Base-by-base conservation (phyloP, 345 rosid genomes). In the Triadica sebifera region DNA sequence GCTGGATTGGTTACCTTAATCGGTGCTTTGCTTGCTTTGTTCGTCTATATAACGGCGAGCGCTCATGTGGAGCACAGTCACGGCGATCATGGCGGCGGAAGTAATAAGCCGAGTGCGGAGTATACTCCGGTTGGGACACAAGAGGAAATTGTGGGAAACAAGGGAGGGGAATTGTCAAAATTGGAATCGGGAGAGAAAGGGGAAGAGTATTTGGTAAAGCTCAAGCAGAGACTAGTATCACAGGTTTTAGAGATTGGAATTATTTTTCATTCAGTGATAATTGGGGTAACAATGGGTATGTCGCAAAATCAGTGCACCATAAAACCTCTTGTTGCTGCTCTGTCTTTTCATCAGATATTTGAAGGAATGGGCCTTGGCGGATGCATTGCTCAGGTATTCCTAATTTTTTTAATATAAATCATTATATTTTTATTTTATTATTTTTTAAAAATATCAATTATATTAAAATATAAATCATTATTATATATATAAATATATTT, bases 331-430 rank as follows among this genome's bases (percentile, higher is more conserved):
- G 88, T 92, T 12, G 94, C 89, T 46, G 97, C 98, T 0, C 92
- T 94, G 25, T 88, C 97, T 4, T 94, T 94, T 76, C 98, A 94
- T 66, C 98, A 94, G 85, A 88, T 92, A 77, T 94, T 94, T 20
- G 98, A 94, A 76, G 98, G 98, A 38, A 87, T 94, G 85, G 98
- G 97, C 5, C 98, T 94, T 47, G 98, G 98, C 57, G 98, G 98
- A 69, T 94, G 98, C 90, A 92, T 94, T 60, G 98, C 97, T 67
- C 98, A 92, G 98, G 98, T 94, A 81, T 64, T 38, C 50, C 9
- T 3, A 2, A 45, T 3, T 45, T 4, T 7, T 53, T n/a, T n/a
- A n/a, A n/a, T n/a, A n/a, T n/a, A n/a, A n/a, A n/a, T n/a, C n/a
- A n/a, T n/a, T n/a, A n/a, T n/a, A n/a, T n/a, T n/a, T n/a, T n/a